Evolutionary conservation across 2,329 filamentous ascomycete species (phyloP).

Genomic region (Alternaria sp.): DNA sequence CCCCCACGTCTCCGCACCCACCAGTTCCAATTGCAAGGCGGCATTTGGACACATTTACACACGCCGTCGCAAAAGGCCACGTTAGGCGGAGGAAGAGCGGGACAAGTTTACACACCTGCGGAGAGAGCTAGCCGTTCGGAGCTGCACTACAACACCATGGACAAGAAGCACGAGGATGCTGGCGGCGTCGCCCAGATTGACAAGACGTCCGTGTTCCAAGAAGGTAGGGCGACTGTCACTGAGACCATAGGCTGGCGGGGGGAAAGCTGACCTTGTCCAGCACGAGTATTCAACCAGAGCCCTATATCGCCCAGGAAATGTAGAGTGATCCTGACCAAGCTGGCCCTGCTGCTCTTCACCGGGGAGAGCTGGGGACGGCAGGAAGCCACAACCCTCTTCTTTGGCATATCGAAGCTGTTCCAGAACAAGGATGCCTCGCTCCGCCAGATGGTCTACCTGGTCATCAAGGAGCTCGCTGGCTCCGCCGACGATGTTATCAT

Average conservation of each 20-base stretch:
- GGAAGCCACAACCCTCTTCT: constrained; percentile 98
- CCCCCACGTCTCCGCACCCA: constrained; percentile 5
- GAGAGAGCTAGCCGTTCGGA: constrained; percentile 35
- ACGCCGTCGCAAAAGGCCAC: constrained; percentile 43
- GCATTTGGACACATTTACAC: constrained; percentile 17
- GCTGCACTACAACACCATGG: constrained; percentile 41
- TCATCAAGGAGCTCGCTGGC: constrained; percentile 95
- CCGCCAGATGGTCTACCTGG: constrained; percentile 97
- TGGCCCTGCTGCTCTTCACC: constrained; percentile 93
- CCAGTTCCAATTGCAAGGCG: constrained; percentile 19
- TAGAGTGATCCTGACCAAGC: constrained; percentile 91
- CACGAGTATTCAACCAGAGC: constrained; percentile 96
- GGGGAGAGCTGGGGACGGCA: constrained; percentile 97
- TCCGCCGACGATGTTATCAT: constrained; percentile 99
- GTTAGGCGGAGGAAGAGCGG: constrained; percentile 46
- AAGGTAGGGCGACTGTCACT: constrained; percentile 70
- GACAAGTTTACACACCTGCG: constrained; percentile 30
- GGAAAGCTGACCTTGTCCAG: constrained; percentile 60
- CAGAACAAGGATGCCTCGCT: constrained; percentile 99
- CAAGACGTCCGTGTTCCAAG: constrained; percentile 97
- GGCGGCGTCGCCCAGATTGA: constrained; percentile 97
- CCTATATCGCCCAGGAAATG: constrained; percentile 97
- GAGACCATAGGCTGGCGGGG: constrained; percentile 7
- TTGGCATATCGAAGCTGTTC: constrained; percentile 97
- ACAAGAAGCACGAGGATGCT: constrained; percentile 99